Percentiles rank a stretch among this genome's conserved stretches.
Evolutionary conservation across 2,329 filamentous ascomycete genomes (phyloP).

Genomic region (Pseudogymnoascus pannorum): DNA sequence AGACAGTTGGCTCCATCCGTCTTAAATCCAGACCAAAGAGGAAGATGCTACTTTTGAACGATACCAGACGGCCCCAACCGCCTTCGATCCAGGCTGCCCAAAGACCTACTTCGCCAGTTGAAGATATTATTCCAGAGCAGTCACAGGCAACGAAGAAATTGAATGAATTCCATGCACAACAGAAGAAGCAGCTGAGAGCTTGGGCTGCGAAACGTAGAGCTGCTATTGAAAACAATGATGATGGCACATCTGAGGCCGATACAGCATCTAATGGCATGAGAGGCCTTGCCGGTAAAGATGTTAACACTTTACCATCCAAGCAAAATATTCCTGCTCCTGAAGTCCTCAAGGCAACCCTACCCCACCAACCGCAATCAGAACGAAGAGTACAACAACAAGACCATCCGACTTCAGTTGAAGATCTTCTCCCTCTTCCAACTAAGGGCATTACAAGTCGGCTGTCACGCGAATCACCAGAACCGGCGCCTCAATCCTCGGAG

Average conservation of each 20-base stretch:
- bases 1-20: slow-evolving; percentile 1
- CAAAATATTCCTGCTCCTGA: not conserved
- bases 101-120: not conserved
- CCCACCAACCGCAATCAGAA: not conserved
- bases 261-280: too few relatives aligned
- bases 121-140: not conserved
- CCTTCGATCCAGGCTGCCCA: not conserved
- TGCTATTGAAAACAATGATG: not conserved
- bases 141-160: slow-evolving; percentile 9
- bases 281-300: not conserved
- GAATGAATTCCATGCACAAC: not conserved
- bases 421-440: not conserved
- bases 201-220: not conserved
- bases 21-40: slow-evolving; percentile 11
- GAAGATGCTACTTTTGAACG: slow-evolving; percentile 4
- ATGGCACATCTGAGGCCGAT: not conserved
- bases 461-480: not conserved
- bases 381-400: not conserved
- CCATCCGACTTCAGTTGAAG: not conserved
- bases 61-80: not conserved
- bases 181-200: not conserved
- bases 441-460: not conserved
- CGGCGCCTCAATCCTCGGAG: not conserved
- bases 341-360: not conserved
- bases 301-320: not conserved